Base-by-base conservation (phyloP, 202 grass and related monocot species). In the Carex arenaria region DNA sequence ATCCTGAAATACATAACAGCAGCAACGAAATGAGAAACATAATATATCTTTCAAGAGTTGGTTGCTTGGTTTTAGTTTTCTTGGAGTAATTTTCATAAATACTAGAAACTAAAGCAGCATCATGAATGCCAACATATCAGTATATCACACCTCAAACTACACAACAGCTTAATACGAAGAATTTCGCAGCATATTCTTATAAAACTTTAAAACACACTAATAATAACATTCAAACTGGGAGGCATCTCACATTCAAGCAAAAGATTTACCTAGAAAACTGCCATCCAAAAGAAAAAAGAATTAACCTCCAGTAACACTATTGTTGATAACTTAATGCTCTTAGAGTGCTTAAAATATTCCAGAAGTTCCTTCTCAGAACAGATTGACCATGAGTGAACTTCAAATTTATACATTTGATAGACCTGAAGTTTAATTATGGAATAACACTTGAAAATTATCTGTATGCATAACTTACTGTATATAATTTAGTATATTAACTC, bases 1-100 rank as follows among this genome's bases (percentile, higher is more conserved):
- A 72, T 96, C 89, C 93, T 96, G 87, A 56, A 83, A 69, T 49
- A 67, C 34, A 79, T 20, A 80, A 67, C 14, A 77, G 28, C 51
- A 36, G 56, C 14, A 32, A 77, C 7, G 20, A 77, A 77, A 56
- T 57, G 14, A 77, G 13, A 55, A 57, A 4, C 34, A 74, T 4
- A 55, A 32, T 30, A 56, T 32, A 56, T 56, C 55, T 55, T 76
- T 49, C 45, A 49, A 76, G 15, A 76, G 13, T 34, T 17, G 6
- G 1, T 18, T 76, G 72, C 22, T 30, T 32, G 51, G 22, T 3
- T 76, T 56, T n/a, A 30, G 10, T 19, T 55, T 55, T 55, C 5
- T 66, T 7, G 26, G 13, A 32, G 72, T 18, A 32, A 56, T 17
- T 74, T 74, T 53, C 47, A 74, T 54, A 53, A 28, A 53, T 18